Evolutionary conservation across 495 filamentous ascomycete genomes (phyloP).

Genomic region (Penicillium coffeae): DNA sequence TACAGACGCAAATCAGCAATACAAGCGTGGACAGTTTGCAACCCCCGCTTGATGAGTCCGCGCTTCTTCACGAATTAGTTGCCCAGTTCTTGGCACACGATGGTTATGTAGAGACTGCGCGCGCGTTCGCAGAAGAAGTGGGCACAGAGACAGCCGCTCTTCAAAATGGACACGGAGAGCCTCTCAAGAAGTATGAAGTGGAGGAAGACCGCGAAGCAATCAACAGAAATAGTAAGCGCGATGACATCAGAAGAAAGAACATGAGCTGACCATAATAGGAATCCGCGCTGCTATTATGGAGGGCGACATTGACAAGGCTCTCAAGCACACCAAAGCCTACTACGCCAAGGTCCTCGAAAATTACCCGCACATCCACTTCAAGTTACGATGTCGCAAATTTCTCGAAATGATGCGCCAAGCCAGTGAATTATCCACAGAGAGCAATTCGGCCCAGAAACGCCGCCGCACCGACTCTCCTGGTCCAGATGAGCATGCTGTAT

Average conservation of each 20-base stretch:
- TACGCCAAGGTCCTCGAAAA: slow-evolving; percentile 79
- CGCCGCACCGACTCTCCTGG: slow-evolving; percentile 30
- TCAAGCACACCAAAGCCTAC: slow-evolving; percentile 72
- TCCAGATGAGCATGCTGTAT: slow-evolving; percentile 45
- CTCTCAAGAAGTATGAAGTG: slow-evolving; percentile 61
- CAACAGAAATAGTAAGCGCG: slow-evolving; percentile 72
- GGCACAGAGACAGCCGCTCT: slow-evolving; percentile 65
- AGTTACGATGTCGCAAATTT: slow-evolving; percentile 85
- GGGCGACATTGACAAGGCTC: slow-evolving; percentile 86
- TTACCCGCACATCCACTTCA: slow-evolving; percentile 88
- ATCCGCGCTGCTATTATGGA: slow-evolving; percentile 88
- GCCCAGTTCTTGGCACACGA: slow-evolving; percentile 91
- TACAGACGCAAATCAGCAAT: slow-evolving; percentile 52
- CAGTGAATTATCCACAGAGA: slow-evolving; percentile 53
- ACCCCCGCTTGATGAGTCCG: slow-evolving; percentile 65
- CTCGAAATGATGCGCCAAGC: slow-evolving; percentile 90
- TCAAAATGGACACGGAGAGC: slow-evolving; percentile 48
- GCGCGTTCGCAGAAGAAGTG: slow-evolving; percentile 82
- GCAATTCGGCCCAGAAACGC: slow-evolving; percentile 22
- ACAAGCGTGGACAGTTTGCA: slow-evolving; percentile 54
- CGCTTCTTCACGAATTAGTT: slow-evolving; percentile 77
- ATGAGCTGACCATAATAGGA: slow-evolving; percentile 44
- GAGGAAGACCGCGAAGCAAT: slow-evolving; percentile 86
- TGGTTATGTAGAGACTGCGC: slow-evolving; percentile 92
- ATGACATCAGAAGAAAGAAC: not conserved